phyloP scores from a whole-genome alignment of 352 stramenopile genomes.

The Pythium aquatile region DNA sequence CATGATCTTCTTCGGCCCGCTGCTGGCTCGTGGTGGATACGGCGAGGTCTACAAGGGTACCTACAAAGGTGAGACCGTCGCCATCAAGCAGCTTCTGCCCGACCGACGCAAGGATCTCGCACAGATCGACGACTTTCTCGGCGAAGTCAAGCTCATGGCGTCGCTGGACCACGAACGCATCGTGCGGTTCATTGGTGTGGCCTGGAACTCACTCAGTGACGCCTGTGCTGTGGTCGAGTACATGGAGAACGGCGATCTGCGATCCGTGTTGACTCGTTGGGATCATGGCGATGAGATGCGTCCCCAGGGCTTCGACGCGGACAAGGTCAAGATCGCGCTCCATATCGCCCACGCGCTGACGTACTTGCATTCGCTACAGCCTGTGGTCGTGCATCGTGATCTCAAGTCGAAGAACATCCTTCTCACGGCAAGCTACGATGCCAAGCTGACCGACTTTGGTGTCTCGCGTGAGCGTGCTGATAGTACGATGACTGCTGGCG shows the following conservation, averaged over 20 bases:
- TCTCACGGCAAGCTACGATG: background rate
- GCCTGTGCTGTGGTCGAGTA: background rate
- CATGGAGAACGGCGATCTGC: background rate
- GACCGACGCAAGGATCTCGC: background rate
- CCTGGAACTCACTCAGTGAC: background rate
- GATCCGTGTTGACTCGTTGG: background rate
- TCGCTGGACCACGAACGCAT: background rate
- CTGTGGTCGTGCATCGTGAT: background rate
- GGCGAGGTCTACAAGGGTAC: background rate
- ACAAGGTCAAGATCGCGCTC: background rate
- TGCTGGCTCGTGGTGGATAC: background rate
- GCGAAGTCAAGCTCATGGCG: background rate
- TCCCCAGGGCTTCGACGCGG: background rate
- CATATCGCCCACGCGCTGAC: background rate
- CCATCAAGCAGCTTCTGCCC: background rate
- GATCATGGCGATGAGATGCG: background rate
- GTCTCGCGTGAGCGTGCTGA: background rate
- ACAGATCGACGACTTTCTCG: background rate
- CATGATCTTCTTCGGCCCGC: background rate
- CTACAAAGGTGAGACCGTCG: background rate
- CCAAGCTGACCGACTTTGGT: background rate
- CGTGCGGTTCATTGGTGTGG: background rate
- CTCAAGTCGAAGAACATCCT: background rate
- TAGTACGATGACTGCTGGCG: background rate
- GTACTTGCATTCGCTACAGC: background rate